Evolutionary conservation across 1,284 basidiomycete genomes (phyloP), one percentile per base, ranked within the genome.

Genomic region (Malassezia sympodialis): DNA sequence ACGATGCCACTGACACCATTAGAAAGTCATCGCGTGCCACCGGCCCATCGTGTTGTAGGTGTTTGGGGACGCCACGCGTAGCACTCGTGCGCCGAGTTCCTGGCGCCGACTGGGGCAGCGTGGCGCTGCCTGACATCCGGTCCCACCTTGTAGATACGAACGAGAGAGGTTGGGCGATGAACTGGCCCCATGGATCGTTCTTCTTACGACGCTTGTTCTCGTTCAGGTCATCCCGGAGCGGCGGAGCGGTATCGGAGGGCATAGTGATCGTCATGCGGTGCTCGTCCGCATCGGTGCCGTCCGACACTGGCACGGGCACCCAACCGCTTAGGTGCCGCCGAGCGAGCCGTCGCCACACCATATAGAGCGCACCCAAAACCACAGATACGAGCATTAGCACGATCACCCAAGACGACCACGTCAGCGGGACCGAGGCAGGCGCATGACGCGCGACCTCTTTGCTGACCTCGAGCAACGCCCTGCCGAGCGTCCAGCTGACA

Each of bases 401-500:
- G 19, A 15, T 10, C 21, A 35, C 12, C 31, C n/a, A 43, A 15
- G 24, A 28, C 41, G 24, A 43, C 40, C 14, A 19, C 23, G 41
- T 24, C 41, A n/a, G 19, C 7, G 27, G 17, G 8, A n/a, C 15
- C 41, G 24, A 43, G 1, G 15, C 12, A 15, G 41, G 41, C 24
- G 7, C 24, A n/a, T 43, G 41, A 14, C 23, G 41, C 14, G 41
- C 19, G 8, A 72, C 63, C 34, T 68, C 67, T 21, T 54, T 87
- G 76, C 86, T 89, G 10, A 93, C 93, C 76, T 96, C 93, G 32
- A 96, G 80, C 0, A 98, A 90, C 83, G 96, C 96, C 76, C 96
- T 96, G 42, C 94, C 93, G 27, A 98, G 79, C 3, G 93, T 96
- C 93, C 93, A 98, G 65, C 84, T 90, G 69, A 99, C 90, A 31